A percentile compares a stretch with the other conserved stretches of the same genome.
Conservation (phyloP, 352 stramenopile genomes). For the Phytophthora pluvialis region DNA sequence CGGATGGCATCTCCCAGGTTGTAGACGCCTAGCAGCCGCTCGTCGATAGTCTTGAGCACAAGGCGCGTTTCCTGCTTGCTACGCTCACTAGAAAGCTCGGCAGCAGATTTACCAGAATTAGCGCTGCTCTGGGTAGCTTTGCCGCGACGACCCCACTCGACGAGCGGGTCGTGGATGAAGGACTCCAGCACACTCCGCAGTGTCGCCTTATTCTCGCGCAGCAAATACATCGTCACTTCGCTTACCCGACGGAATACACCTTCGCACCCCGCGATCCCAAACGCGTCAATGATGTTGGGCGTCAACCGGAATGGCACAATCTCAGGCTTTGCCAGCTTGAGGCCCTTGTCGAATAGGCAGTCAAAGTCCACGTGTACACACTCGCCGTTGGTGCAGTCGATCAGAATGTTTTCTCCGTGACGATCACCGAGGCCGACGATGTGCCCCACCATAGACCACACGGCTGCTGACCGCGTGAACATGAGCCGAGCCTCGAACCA, state of each 20-base stretch:
- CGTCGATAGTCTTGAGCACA: constrained; percentile 92
- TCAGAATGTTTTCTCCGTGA: constrained; percentile 99
- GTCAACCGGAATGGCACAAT: constrained; percentile 99
- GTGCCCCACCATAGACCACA: constrained; percentile 98
- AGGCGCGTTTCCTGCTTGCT: constrained; percentile 88
- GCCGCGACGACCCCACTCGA: constrained; percentile 89
- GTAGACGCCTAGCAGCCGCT: constrained; percentile 92
- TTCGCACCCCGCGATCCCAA: constrained; percentile 97
- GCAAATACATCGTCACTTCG: constrained; percentile 90
- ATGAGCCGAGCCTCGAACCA: constrained; percentile 97
- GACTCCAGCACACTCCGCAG: constrained; percentile 98
- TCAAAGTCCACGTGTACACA: constrained; percentile 99
- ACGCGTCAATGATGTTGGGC: constrained; percentile 99
- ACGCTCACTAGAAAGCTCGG: constrained; percentile 68
- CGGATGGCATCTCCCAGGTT: constrained; percentile 89
- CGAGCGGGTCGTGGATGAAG: constrained; percentile 98
- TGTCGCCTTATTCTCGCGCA: constrained; percentile 97
- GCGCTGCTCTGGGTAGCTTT: constrained; percentile 65
- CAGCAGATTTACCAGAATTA: constrained; percentile 30
- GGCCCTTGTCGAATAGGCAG: constrained; percentile 99
- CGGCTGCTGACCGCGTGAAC: constrained; percentile 89
- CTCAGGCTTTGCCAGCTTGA: constrained; percentile 96
- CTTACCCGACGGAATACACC: constrained; percentile 94
- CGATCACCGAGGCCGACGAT: constrained; percentile 94
- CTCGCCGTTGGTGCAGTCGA: constrained; percentile 97